A percentile compares a stretch with the other conserved stretches of the same genome.
These are phyloP conservation scores for Alliaria petiolata DNA, from an alignment of 345 rosid genomes.

Conservation along the genomic window DNA sequence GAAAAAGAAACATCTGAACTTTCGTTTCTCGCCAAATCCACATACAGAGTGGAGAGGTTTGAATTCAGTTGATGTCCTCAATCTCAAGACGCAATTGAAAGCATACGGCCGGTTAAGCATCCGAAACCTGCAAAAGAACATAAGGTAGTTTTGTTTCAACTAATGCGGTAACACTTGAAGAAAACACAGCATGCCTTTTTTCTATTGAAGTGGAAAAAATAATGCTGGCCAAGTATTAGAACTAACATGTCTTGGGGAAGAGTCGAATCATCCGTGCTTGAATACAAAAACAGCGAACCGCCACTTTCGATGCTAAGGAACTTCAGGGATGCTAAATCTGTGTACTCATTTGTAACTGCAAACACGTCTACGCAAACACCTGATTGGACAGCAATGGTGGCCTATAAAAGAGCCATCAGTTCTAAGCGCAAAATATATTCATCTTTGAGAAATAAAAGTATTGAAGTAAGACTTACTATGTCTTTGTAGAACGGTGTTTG, in stretches of 20 bases:
- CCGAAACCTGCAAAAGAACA: conserved; percentile 58
- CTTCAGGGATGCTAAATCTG: conserved; percentile 95
- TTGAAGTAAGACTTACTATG: conserved; percentile 51
- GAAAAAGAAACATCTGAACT: background rate
- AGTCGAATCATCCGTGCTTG: conserved; percentile 93
- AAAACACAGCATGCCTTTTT: conserved; percentile 1
- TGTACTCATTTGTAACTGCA: conserved; percentile 95
- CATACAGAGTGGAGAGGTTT: conserved; percentile 87
- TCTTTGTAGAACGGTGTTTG: conserved; percentile 98
- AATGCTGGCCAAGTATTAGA: background rate
- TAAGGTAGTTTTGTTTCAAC: background rate
- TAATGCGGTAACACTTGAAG: background rate
- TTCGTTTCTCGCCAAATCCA: conserved; percentile 10
- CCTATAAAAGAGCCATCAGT: conserved; percentile 61
- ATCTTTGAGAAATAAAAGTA: conserved; percentile 2
- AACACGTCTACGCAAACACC: conserved; percentile 96
- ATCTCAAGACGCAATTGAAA: conserved; percentile 82
- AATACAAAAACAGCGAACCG: conserved; percentile 78
- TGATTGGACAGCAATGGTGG: conserved; percentile 93
- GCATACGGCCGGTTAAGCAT: conserved; percentile 96
- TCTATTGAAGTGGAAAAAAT: background rate
- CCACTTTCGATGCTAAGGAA: conserved; percentile 99
- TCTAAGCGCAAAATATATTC: conserved; percentile 20
- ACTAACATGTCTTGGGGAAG: conserved; percentile 99
- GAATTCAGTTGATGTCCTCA: conserved; percentile 93